These are phyloP conservation scores for Aspergillus homomorphus DNA, from an alignment of 495 filamentous ascomycete genomes.

Conservation along the genomic window DNA sequence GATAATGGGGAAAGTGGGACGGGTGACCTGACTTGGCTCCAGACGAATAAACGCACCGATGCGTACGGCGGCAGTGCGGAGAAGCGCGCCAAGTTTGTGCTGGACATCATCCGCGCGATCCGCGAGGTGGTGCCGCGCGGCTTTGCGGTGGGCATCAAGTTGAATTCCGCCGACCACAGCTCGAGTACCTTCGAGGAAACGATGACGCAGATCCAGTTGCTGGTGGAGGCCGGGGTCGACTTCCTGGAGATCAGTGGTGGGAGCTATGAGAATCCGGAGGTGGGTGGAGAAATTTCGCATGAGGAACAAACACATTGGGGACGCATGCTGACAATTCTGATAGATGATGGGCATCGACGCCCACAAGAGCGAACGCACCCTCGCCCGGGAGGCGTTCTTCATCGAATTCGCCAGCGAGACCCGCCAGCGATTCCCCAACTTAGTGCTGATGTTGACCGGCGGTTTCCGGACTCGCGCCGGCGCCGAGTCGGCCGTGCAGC, in stretches of 20 bases:
- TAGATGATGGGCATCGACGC: constrained; percentile 32
- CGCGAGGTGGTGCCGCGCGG: constrained; percentile 41
- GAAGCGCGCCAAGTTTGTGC: constrained; percentile 46
- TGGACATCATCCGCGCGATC: constrained; percentile 43
- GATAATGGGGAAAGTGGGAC: background rate
- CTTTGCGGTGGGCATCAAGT: constrained; percentile 59
- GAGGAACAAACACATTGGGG: no score
- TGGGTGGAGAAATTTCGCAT: no score
- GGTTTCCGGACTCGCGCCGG: constrained; percentile 56
- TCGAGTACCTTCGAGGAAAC: constrained; percentile 43
- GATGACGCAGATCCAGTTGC: constrained; percentile 51
- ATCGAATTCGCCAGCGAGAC: constrained; percentile 51
- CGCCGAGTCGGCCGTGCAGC: constrained; percentile 49
- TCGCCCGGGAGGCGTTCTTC: constrained; percentile 60
- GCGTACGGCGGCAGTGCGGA: constrained; percentile 46
- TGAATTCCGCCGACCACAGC: constrained; percentile 59
- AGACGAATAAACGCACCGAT: constrained; percentile 47
- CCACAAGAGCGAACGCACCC: constrained; percentile 30
- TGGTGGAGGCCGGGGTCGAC: constrained; percentile 54
- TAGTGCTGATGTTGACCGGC: constrained; percentile 51
- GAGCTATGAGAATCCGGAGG: constrained; percentile 51
- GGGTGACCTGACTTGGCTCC: background rate
- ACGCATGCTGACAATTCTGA: background rate
- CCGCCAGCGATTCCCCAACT: constrained; percentile 38
- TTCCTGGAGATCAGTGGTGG: constrained; percentile 64